Evolutionary conservation across 2,329 filamentous ascomycete species (phyloP).

Genomic region (Plenodomus tracheiphilus): DNA sequence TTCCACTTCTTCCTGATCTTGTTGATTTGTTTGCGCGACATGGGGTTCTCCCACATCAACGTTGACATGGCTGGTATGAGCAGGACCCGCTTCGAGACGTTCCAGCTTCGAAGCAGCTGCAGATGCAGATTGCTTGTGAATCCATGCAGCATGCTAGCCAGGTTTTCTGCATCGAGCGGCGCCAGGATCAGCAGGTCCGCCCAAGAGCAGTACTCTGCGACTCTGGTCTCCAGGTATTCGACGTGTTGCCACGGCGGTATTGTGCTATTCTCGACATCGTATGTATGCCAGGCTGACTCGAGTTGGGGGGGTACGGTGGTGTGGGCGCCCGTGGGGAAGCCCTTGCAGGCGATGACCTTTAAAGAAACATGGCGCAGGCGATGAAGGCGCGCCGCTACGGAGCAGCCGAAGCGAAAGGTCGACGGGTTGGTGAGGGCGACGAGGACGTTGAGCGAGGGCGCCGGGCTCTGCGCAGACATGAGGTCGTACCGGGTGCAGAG

Average conservation of each 20-base stretch:
- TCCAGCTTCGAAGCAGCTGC: slow-evolving; percentile 83
- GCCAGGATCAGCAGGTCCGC: slow-evolving; percentile 83
- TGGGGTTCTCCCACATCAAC: slow-evolving; percentile 86
- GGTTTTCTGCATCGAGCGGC: slow-evolving; percentile 80
- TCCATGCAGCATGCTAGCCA: slow-evolving; percentile 86
- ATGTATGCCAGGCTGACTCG: slow-evolving; percentile 37
- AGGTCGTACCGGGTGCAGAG: slow-evolving; percentile 2
- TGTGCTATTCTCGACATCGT: slow-evolving; percentile 22
- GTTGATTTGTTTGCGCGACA: slow-evolving; percentile 83
- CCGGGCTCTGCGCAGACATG: slow-evolving; percentile 25
- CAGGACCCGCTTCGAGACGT: slow-evolving; percentile 80
- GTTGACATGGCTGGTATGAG: slow-evolving; percentile 87
- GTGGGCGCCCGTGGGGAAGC: slow-evolving; percentile 26
- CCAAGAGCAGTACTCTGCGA: slow-evolving; percentile 79
- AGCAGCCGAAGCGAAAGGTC: slow-evolving; percentile 67
- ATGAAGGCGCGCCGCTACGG: slow-evolving; percentile 68
- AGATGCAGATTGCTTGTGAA: slow-evolving; percentile 79
- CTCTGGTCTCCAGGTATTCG: slow-evolving; percentile 51
- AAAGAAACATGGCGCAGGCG: slow-evolving; percentile 66
- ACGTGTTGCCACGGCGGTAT: slow-evolving; percentile 28
- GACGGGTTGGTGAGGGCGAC: slow-evolving; percentile 67
- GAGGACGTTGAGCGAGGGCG: slow-evolving; percentile 54
- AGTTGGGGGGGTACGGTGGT: slow-evolving; percentile 28
- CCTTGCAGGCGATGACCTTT: slow-evolving; percentile 35
- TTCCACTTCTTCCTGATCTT: slow-evolving; percentile 84